A percentile compares a stretch with the other conserved stretches of the same genome.
Evolutionary conservation across 352 stramenopile genomes (phyloP).

Genomic region (Bremia lactucae): DNA sequence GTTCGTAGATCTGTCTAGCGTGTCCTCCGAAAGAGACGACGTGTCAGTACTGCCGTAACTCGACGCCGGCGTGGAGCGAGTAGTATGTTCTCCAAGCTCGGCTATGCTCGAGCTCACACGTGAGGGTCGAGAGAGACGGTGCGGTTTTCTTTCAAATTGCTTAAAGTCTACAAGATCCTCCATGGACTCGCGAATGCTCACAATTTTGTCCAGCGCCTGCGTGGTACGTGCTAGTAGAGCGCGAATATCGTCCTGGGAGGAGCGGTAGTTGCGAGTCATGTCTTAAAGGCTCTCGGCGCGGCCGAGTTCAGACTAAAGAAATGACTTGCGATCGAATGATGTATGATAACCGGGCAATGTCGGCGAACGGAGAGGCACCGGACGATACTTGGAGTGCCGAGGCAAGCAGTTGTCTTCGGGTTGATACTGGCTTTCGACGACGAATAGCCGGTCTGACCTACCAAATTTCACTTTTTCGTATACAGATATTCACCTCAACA

Average conservation of each 20-base stretch:
- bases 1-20: slow-evolving; percentile 34
- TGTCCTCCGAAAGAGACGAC: slow-evolving; percentile 30
- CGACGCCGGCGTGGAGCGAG: slow-evolving; percentile 18
- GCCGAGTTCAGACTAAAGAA: neutral
- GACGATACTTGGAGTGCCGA: too few relatives aligned
- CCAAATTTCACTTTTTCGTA: too few relatives aligned
- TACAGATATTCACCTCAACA: too few relatives aligned
- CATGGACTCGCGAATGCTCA: slow-evolving; percentile 78
- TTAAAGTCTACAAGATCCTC: slow-evolving; percentile 72
- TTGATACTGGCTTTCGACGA: too few relatives aligned
- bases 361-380: too few relatives aligned
- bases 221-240: slow-evolving; percentile 58
- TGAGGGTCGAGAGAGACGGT: slow-evolving; percentile 16
- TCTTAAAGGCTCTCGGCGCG: slow-evolving; percentile 10
- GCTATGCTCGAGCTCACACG: slow-evolving; percentile 25
- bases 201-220: slow-evolving; percentile 66
- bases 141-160: slow-evolving; percentile 51
- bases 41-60: slow-evolving; percentile 53
- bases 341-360: too few relatives aligned
- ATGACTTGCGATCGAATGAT: too few relatives aligned
- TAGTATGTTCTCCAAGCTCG: slow-evolving; percentile 14
- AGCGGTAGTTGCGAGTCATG: slow-evolving; percentile 22
- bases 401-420: too few relatives aligned
- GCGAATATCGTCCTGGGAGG: slow-evolving; percentile 68
- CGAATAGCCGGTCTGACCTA: too few relatives aligned